Evolutionary conservation across 768 basidiomycete species (phyloP), one percentile per base, ranked within the genome.

Genomic region (Strobilomyces echinocephalus): DNA sequence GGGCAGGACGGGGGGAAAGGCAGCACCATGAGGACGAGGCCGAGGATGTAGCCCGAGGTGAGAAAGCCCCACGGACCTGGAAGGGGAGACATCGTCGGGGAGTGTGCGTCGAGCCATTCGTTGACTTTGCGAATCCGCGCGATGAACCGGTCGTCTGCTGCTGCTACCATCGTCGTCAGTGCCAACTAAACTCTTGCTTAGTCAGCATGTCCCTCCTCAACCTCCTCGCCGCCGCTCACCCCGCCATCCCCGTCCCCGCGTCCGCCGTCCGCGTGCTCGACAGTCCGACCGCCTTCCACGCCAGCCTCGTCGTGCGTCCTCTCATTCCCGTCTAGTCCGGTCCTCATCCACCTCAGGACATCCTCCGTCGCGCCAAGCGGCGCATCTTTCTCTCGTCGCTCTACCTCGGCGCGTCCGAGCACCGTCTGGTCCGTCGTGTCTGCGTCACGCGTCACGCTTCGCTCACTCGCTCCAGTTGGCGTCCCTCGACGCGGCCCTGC

Each of bases 351-450:
- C 0, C 31, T 3, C 61, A 95, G 93, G 74, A 80, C 54, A 85
- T 91, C 78, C 84, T 98, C 49, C 73, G 73, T 41, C 76, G 80
- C n/a, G 95, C 95, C 1, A 80, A 83, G 52, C 70, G 74, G 46
- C 81, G 94, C 52, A 82, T 99, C 61, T 90, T 95, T 64, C 78
- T 99, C 28, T 97, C 95, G 0, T 91, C 91, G 1, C 73, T 97
- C 11, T 97, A 97, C 67, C 83, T 97, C 50, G 92, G 92, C 12
- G 79, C 83, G 11, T 79, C 83, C 47, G 92, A 97, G 67, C 72
- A 73, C 9, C 81, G 89, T 56, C 77, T 99, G 59, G 95, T 95
- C 52, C 60, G 87, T 76, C 0, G 24, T 46, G 34, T 16, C 8
- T n/a, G 9, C 21, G 0, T 45, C 14, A 9, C 47, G 33, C 42